A percentile compares a stretch with the other conserved stretches of the same genome.
phyloP scores from a whole-genome alignment of 1,139 yeast species.

The Debaryomyces sp. region DNA sequence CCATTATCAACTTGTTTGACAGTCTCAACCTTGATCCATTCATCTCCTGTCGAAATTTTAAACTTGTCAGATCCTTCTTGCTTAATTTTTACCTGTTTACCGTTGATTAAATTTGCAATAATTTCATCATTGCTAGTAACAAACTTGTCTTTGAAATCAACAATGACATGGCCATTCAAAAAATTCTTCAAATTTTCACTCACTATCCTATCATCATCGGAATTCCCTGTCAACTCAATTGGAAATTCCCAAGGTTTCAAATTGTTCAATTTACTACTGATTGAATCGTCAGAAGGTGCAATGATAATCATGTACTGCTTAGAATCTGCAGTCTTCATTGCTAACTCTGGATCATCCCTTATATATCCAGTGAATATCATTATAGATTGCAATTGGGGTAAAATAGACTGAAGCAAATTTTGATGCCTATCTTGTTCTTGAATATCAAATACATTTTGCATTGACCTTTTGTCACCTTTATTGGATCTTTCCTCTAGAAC shows the following conservation, averaged over 20 bases:
- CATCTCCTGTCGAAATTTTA: conserved; percentile 33
- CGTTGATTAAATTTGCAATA: conserved; percentile 38
- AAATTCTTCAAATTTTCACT: conserved; percentile 51
- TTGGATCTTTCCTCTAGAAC: conserved; percentile 12
- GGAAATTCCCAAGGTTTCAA: conserved; percentile 78
- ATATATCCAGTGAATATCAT: conserved; percentile 59
- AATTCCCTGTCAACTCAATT: conserved; percentile 31
- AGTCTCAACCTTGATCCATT: conserved; percentile 39
- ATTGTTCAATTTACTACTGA: conserved; percentile 34
- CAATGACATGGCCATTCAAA: conserved; percentile 55
- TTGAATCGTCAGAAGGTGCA: conserved; percentile 63
- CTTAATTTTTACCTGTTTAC: conserved; percentile 44
- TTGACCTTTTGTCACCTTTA: conserved; percentile 10
- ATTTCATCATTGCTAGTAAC: conserved; percentile 21
- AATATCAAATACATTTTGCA: conserved; percentile 11
- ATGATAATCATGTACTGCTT: conserved; percentile 49
- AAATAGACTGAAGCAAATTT: conserved; percentile 32
- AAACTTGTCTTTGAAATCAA: conserved; percentile 24
- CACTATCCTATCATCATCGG: conserved; percentile 45
- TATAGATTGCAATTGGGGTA: conserved; percentile 47
- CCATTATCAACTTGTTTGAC: conserved; percentile 61
- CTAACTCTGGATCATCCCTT: conserved; percentile 52
- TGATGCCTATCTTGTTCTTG: conserved; percentile 8
- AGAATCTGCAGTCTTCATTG: conserved; percentile 41
- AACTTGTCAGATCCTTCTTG: conserved; percentile 41